Evolutionary conservation across 2,329 filamentous ascomycete genomes (phyloP), one percentile per base, ranked within the genome.

Genomic region (Alternaria angustiovoidea): DNA sequence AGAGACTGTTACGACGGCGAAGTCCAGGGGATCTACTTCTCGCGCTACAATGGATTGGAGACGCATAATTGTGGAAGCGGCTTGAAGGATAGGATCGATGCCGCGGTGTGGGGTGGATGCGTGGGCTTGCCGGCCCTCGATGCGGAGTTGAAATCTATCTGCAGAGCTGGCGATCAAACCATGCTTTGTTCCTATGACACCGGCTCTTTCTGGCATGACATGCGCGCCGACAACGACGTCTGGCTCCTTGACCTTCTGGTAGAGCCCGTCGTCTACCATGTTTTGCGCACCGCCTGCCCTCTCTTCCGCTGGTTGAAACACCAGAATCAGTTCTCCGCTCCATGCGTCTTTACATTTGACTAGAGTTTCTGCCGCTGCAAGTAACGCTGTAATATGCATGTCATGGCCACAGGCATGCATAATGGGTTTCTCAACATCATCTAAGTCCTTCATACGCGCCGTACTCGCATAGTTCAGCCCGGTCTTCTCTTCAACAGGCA

Each of bases 231-330:
- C 75, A 20, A 83, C 80, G 20, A 87, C 76, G 66, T 89, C 85
- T 3, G 86, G 86, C n/a, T 82, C 76, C 0, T 85, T 85, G 3
- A 87, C 78, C 54, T 78, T 81, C 7, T 83, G 75, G 64, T 87
- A 88, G 34, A 88, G 66, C 0, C 87, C 86, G 66, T 86, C 86
- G 42, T 86, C 83, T 3, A 89, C 80, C 87, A 89, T 89, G 24
- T 86, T 78, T 74, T 84, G 83, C 0, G 89, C 89, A 0, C 89
- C 89, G 0, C 80, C 82, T 0, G 84, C 87, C 1, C 84, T 81
- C 73, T 92, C 89, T 71, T 91, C 89, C 2, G 86, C 85, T 0
- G 89, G 89, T 67, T 92, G 90, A 72, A 91, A 92, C 3, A 87
- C 75, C 7, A 89, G 73, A 5, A 92, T 77, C 20, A 91, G 67